Conservation (phyloP, 2,329 filamentous ascomycete genomes). For the Fusarium heterosporum region DNA sequence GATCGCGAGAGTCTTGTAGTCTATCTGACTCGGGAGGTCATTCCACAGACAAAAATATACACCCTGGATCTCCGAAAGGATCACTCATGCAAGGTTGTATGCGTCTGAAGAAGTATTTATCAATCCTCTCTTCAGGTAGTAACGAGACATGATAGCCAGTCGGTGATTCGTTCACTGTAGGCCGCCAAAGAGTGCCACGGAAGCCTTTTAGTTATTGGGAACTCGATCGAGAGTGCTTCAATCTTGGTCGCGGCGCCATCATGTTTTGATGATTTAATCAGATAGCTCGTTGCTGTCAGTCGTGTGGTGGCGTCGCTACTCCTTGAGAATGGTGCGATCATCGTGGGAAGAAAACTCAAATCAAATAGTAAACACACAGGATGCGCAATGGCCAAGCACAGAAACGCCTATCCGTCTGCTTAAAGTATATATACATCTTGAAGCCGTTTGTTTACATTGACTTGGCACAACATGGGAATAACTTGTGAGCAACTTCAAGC, state of each 20-base stretch:
- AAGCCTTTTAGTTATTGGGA: not conserved
- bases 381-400: not conserved
- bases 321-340: not conserved
- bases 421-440: not conserved
- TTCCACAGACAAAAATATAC: no score
- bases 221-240: not conserved
- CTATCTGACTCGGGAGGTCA: not conserved
- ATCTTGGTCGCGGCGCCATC: not conserved
- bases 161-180: not conserved
- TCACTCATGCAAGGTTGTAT: no score
- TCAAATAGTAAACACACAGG: not conserved
- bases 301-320: not conserved
- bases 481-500: not conserved
- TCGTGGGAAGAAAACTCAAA: not conserved
- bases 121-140: not conserved
- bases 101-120: no score
- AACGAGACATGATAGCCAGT: not conserved
- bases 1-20: not conserved
- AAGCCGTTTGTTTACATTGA: conserved; percentile 7
- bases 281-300: not conserved
- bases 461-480: not conserved
- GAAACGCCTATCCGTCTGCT: not conserved
- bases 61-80: no score
- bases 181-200: not conserved
- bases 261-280: not conserved